Base-by-base conservation (phyloP, 2,329 filamentous ascomycete genomes). In the Lasiodiplodia sp. region DNA sequence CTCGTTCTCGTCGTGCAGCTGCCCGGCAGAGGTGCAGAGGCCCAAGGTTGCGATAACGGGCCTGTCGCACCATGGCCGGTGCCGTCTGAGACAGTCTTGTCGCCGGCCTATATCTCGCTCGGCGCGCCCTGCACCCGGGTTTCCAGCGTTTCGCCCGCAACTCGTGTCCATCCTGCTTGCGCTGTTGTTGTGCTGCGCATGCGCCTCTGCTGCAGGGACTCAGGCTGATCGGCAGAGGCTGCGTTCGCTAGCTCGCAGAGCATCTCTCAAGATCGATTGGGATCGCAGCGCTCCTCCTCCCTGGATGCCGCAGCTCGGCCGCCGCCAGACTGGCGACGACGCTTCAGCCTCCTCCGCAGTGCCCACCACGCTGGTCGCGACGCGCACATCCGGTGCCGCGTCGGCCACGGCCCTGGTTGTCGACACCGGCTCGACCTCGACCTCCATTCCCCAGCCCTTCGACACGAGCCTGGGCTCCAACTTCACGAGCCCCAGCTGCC, bases 401-500 rank as follows among this genome's bases (percentile, higher is more conserved):
- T 11, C 65, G 14, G 25, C 65, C 25, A 68, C 58, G 7, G 37
- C 58, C 38, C 40, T 56, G 51, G 38, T 78, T 67, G 44, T 70
- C 11, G 57, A 55, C 55, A 57, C 65, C 12, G 56, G n/a, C 25
- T 16, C 47, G 31, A 16, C 47, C 37, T 28, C 65, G 38, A 65
- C 66, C 25, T 31, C 69, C 47, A 70, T 85, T 18, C 83, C 83
- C 4, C 72, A 73, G 28, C 79, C 83, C 21, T 85, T 85, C 72
- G 83, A 85, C 70, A 81, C 82, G 28, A 82, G 79, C 52, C 73
- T 86, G 23, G 83, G 83, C 21, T 85, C 82, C 75, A 87, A 87
- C 74, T 86, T 86, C 75, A 87, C 85, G 11, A 77, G 77, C 40
- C 66, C 75, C 28, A 81, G 82, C 5, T 94, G 92, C 75, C 87